Conservation (phyloP, 2,329 filamentous ascomycete genomes). For the Blastomyces emzantsi region DNA sequence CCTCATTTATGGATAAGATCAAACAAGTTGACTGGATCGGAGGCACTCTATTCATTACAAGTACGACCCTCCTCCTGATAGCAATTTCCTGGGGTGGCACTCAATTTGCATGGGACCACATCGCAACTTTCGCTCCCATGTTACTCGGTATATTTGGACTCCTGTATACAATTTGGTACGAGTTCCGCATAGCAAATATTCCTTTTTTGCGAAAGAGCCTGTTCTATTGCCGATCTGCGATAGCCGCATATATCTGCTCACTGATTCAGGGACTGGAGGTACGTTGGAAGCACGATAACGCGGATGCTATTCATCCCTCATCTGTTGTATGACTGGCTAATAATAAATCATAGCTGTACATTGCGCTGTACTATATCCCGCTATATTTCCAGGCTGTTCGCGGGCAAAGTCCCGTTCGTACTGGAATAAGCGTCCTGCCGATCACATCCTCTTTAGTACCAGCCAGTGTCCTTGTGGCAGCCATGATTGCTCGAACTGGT, state of each 20-base stretch:
- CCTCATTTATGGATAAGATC: conserved; percentile 40
- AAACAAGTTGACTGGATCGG: conserved; percentile 55
- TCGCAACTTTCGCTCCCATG: conserved; percentile 53
- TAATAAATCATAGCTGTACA: conserved; percentile 30
- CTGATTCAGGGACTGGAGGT: conserved; percentile 15
- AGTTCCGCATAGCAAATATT: not conserved
- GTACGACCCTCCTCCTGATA: conserved; percentile 50
- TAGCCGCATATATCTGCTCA: conserved; percentile 7
- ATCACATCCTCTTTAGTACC: conserved; percentile 8
- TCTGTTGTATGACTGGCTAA: not conserved
- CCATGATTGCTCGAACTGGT: conserved; percentile 29
- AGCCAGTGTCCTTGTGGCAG: conserved; percentile 37
- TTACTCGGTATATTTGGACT: conserved; percentile 47
- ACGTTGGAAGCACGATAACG: conserved; percentile 22
- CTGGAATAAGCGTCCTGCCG: conserved; percentile 49
- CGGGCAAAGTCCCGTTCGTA: conserved; percentile 43
- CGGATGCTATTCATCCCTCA: not conserved
- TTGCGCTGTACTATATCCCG: conserved; percentile 48
- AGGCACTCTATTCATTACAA: conserved; percentile 51
- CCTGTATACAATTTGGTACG: conserved; percentile 7
- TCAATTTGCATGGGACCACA: conserved; percentile 55
- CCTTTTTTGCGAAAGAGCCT: conserved; percentile 6
- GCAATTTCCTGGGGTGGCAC: conserved; percentile 56
- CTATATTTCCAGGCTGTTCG: conserved; percentile 39
- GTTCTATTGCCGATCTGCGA: conserved; percentile 8